phyloP scores from a whole-genome alignment of 2,329 filamentous ascomycete species.

The Exophiala xenobiotica region DNA sequence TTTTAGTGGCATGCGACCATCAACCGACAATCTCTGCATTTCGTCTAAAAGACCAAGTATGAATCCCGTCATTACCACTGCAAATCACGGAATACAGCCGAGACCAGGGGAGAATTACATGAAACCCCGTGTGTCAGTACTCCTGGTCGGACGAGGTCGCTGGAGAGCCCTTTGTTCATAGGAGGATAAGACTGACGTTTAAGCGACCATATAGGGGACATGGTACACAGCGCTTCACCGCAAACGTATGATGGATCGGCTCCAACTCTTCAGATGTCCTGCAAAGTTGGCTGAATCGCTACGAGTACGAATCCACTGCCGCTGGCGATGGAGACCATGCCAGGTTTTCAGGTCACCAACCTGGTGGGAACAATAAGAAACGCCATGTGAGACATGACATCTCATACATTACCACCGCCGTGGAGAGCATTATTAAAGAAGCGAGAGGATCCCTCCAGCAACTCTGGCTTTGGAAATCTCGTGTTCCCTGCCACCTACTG shows the following conservation, averaged over 20 bases:
- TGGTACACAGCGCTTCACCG: neutral
- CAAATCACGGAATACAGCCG: neutral
- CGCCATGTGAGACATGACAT: slow-evolving; percentile 21
- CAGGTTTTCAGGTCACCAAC: slow-evolving; percentile 5
- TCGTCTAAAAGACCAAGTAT: neutral
- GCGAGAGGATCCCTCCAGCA: neutral
- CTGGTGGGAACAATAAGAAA: slow-evolving; percentile 19
- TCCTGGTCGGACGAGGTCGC: neutral
- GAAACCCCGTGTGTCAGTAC: too few relatives aligned
- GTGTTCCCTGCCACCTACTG: slow-evolving; percentile 14
- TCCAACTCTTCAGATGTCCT: neutral
- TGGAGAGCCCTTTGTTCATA: neutral
- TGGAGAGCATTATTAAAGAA: slow-evolving; percentile 3
- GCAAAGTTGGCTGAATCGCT: slow-evolving; percentile 17
- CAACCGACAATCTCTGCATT: neutral
- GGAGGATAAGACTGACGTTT: neutral
- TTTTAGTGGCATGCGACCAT: neutral
- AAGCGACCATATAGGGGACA: neutral
- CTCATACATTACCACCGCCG: neutral
- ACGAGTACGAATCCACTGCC: slow-evolving; percentile 22
- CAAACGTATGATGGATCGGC: neutral
- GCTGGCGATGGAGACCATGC: slow-evolving; percentile 8
- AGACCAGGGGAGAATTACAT: neutral
- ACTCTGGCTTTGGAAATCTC: neutral
- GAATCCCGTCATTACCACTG: neutral